Conservation (phyloP, 371 early-diverging fungal genomes). For the Blastocladiella emersonii region DNA sequence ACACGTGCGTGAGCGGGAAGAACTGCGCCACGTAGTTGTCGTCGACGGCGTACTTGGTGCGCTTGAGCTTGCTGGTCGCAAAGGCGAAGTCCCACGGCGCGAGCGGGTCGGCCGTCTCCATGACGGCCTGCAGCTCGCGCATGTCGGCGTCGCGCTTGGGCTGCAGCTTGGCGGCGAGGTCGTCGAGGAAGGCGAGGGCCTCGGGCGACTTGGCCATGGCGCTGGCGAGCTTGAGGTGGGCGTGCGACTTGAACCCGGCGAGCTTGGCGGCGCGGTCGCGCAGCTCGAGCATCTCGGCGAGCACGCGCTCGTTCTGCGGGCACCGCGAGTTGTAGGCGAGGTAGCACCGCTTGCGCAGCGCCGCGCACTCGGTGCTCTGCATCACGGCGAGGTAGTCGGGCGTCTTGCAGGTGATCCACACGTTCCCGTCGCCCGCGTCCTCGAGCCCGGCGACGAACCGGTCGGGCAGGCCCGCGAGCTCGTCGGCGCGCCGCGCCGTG, state of each 20-base stretch:
- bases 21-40: slow-evolving; percentile 4
- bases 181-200: slow-evolving; percentile 1
- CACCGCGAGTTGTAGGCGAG: slow-evolving; percentile 5
- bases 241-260: slow-evolving; percentile 6
- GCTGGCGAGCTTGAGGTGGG: slow-evolving; percentile 4
- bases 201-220: slow-evolving; percentile 6
- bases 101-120: not conserved
- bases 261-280: slow-evolving; percentile 4
- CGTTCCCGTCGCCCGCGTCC: not conserved
- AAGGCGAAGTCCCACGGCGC: slow-evolving; percentile 5
- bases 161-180: slow-evolving; percentile 2
- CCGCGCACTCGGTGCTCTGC: not conserved
- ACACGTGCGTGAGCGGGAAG: slow-evolving; percentile 9
- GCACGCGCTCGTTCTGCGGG: not conserved
- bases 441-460: not conserved
- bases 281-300: not conserved
- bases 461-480: not conserved
- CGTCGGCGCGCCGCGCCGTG: not conserved
- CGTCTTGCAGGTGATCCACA: slow-evolving; percentile 4
- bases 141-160: slow-evolving; percentile 6
- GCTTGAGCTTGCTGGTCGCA: not conserved
- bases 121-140: slow-evolving; percentile 1
- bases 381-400: slow-evolving; percentile 6
- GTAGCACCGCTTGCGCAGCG: not conserved
- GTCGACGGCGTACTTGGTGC: slow-evolving; percentile 5